Evolutionary conservation across 768 basidiomycete genomes (phyloP).

Genomic region (Lactarius pseudohatsudake): DNA sequence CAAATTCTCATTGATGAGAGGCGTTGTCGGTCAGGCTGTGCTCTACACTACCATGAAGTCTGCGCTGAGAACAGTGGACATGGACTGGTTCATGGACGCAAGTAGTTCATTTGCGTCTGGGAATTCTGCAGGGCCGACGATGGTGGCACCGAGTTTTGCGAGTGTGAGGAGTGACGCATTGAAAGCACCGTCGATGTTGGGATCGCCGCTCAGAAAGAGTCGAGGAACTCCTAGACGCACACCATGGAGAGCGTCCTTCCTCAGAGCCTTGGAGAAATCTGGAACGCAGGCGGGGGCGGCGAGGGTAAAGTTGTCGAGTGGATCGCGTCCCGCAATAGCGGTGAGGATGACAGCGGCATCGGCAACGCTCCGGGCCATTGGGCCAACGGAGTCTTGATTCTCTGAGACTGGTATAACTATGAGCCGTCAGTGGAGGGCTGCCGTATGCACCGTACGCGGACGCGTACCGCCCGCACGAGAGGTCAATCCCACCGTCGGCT

Average conservation of each 20-base stretch:
- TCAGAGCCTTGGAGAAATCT: slow-evolving; percentile 55
- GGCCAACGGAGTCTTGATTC: slow-evolving; percentile 61
- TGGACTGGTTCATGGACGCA: slow-evolving; percentile 50
- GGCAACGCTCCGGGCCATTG: slow-evolving; percentile 51
- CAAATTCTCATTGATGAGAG: background rate
- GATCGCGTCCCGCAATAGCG: slow-evolving; percentile 46
- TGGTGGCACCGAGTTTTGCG: slow-evolving; percentile 44
- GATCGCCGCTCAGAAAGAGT: slow-evolving; percentile 34
- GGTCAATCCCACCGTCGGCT: slow-evolving; percentile 59
- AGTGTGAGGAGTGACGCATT: slow-evolving; percentile 41
- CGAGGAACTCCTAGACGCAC: slow-evolving; percentile 49
- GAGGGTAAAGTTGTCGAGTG: slow-evolving; percentile 43
- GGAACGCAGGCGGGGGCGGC: slow-evolving; percentile 51
- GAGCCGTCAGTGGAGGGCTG: background rate
- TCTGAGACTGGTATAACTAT: slow-evolving; percentile 51
- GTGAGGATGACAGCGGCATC: slow-evolving; percentile 58
- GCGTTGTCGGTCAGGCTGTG: too few species aligned
- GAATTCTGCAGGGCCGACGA: slow-evolving; percentile 65
- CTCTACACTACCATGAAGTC: slow-evolving; percentile 56
- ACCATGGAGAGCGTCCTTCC: slow-evolving; percentile 46
- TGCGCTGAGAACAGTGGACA: slow-evolving; percentile 49
- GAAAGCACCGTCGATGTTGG: slow-evolving; percentile 39
- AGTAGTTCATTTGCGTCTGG: slow-evolving; percentile 50
- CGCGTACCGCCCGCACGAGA: slow-evolving; percentile 55
- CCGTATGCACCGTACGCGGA: slow-evolving; percentile 9